These are phyloP conservation scores for Phytophthora litchii DNA, from an alignment of 352 stramenopile species.

Conservation along the genomic window DNA sequence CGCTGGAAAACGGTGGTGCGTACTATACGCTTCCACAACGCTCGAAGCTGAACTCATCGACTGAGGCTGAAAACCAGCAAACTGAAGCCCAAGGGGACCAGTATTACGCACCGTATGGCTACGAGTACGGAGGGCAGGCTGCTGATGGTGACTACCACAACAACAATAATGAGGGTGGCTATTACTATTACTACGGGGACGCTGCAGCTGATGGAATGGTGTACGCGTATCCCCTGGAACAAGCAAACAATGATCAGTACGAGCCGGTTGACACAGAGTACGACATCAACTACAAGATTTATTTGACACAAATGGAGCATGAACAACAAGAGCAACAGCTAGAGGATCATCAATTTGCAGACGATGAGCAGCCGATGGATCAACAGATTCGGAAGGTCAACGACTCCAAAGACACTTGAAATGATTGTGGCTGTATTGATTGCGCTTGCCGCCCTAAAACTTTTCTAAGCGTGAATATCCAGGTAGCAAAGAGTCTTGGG, in stretches of 20 bases:
- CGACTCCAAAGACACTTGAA: slow-evolving; percentile 13
- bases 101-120: slow-evolving; percentile 27
- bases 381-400: slow-evolving; percentile 5
- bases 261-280: slow-evolving; percentile 57
- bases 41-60: slow-evolving; percentile 16
- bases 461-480: too few relatives aligned
- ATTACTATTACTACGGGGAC: slow-evolving; percentile 32
- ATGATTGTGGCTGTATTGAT: slow-evolving; percentile 13
- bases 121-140: slow-evolving; percentile 20
- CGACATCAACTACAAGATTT: slow-evolving; percentile 79
- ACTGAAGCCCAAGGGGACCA: slow-evolving; percentile 1
- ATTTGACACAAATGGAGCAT: slow-evolving; percentile 55
- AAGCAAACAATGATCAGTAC: slow-evolving; percentile 17
- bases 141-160: slow-evolving; percentile 15
- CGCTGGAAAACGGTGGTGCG: slow-evolving; percentile 9
- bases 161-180: slow-evolving; percentile 7
- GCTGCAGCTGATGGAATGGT: slow-evolving; percentile 7
- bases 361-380: slow-evolving; percentile 1
- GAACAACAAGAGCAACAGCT: slow-evolving; percentile 28
- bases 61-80: slow-evolving; percentile 22
- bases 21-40: slow-evolving; percentile 31
- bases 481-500: too few relatives aligned
- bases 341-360: neutral
- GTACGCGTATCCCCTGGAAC: slow-evolving; percentile 14
- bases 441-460: slow-evolving; percentile 12